Base-by-base conservation (phyloP, 805 yeast genomes). In the Metschnikowia anglica region DNA sequence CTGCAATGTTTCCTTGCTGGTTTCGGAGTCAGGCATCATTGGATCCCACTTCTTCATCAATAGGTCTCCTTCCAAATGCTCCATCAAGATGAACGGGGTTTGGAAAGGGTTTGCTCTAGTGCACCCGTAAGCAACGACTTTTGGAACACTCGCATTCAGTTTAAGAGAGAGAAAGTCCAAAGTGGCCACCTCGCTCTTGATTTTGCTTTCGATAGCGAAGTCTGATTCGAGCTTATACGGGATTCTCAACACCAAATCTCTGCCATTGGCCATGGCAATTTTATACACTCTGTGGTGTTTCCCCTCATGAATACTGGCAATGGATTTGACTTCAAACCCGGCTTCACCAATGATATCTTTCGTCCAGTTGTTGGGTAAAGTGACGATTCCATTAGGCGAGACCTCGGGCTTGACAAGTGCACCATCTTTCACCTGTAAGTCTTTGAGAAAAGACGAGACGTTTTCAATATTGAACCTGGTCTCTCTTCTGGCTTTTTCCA, bases 31-130 rank as follows among this genome's bases (percentile, higher is more conserved):
- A 21, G 72, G 70, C 16, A 76, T 69, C 61, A 87, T 76, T 13
- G 99, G 98, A 51, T 86, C 80, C 99, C 99, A 91, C 49, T 80
- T 70, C 54, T 79, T 85, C 96, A 93, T 91, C 52, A 91, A 70
- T 47, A 86, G 74, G 20, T 81, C 84, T 37, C 97, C 97, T 38
- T 79, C 83, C 46, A 86, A 72, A 57, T 67, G 79, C 61, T 91
- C 97, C 82, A 85, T 78, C 51, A 91, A 70, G 43, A 88, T 81
- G 60, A 81, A 91, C 29, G 96, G 96, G 24, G 81, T 64, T 39
- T 80, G 77, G 25, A 90, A 58, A 11, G 80, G 74, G 60, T 90
- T 91, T 34, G 76, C 63, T 17, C 71, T 64, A 34, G 77, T 74
- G 21, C 78, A 71, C 45, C 88, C 88, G 57, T 80, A 85, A 2